Conservation (phyloP, 1,139 yeast genomes). For the Pichia sp. region DNA sequence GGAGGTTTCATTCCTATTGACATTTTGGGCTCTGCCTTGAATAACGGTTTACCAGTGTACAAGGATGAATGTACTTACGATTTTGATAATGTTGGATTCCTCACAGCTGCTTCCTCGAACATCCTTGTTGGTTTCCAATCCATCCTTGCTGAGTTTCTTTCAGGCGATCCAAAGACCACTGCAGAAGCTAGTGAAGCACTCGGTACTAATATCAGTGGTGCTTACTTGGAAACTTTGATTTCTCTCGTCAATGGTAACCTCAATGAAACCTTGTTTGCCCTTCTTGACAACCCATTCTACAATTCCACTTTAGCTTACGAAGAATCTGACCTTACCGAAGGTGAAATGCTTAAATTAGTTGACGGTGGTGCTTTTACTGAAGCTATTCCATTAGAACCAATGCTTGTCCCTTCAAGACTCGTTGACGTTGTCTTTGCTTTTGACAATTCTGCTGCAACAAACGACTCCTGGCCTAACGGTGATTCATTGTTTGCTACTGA, state of each 20-base stretch:
- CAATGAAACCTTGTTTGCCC: slow-evolving; percentile 16
- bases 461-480: slow-evolving; percentile 58
- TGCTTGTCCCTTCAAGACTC: slow-evolving; percentile 43
- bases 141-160: slow-evolving; percentile 6
- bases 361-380: slow-evolving; percentile 69
- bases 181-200: slow-evolving; percentile 4
- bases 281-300: slow-evolving; percentile 69
- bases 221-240: slow-evolving; percentile 13
- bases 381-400: slow-evolving; percentile 55
- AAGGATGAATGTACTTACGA: slow-evolving; percentile 40
- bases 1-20: slow-evolving; percentile 45
- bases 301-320: slow-evolving; percentile 33
- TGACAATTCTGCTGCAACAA: slow-evolving; percentile 62
- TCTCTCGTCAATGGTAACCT: slow-evolving; percentile 14
- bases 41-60: slow-evolving; percentile 27
- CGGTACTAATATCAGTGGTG: slow-evolving; percentile 16
- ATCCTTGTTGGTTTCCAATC: slow-evolving; percentile 17
- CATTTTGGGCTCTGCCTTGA: slow-evolving; percentile 42
- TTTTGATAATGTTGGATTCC: slow-evolving; percentile 67
- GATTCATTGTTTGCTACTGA: slow-evolving; percentile 37
- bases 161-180: slow-evolving; percentile 4
- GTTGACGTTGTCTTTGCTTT: slow-evolving; percentile 54
- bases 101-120: slow-evolving; percentile 63
- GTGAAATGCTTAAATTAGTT: slow-evolving; percentile 31
- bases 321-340: slow-evolving; percentile 29